phyloP scores from a whole-genome alignment of 2,329 filamentous ascomycete species.

The Penicillium sp. region DNA sequence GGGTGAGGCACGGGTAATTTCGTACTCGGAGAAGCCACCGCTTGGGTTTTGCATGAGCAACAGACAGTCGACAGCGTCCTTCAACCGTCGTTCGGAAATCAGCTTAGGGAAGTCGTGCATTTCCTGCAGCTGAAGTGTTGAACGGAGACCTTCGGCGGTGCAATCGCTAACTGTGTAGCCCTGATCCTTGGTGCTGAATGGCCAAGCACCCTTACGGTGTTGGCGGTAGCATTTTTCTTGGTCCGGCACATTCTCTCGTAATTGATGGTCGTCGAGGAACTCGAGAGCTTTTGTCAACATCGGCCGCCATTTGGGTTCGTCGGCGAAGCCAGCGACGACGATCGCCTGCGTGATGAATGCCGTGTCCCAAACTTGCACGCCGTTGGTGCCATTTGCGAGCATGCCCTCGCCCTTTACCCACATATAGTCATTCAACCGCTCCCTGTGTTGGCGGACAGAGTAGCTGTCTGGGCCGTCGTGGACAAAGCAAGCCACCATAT shows the following conservation, averaged over 20 bases:
- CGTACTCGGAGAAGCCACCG: constrained; percentile 88
- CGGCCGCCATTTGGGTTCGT: constrained; percentile 72
- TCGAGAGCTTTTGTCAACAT: constrained; percentile 81
- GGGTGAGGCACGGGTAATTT: constrained; percentile 74
- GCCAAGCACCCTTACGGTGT: constrained; percentile 89
- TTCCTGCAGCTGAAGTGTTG: constrained; percentile 79
- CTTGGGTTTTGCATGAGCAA: constrained; percentile 85
- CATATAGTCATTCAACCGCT: constrained; percentile 79
- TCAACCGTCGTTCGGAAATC: constrained; percentile 73
- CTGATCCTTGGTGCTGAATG: constrained; percentile 88
- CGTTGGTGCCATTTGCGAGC: constrained; percentile 94
- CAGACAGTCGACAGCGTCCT: constrained; percentile 86
- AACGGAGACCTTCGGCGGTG: constrained; percentile 85
- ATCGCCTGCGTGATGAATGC: constrained; percentile 83
- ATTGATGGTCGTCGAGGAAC: constrained; percentile 89
- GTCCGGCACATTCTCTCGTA: constrained; percentile 76
- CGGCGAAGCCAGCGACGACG: constrained; percentile 74
- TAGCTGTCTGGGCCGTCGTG: constrained; percentile 73
- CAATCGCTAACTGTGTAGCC: constrained; percentile 96
- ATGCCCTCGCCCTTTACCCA: constrained; percentile 94
- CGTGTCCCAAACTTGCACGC: constrained; percentile 98
- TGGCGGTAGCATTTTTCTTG: constrained; percentile 84
- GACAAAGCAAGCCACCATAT: constrained; percentile 81
- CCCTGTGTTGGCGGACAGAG: constrained; percentile 72
- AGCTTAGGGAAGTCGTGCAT: constrained; percentile 71